Base-by-base conservation (phyloP, 2,329 filamentous ascomycete genomes). In the Aspergillus costaricaensis region DNA sequence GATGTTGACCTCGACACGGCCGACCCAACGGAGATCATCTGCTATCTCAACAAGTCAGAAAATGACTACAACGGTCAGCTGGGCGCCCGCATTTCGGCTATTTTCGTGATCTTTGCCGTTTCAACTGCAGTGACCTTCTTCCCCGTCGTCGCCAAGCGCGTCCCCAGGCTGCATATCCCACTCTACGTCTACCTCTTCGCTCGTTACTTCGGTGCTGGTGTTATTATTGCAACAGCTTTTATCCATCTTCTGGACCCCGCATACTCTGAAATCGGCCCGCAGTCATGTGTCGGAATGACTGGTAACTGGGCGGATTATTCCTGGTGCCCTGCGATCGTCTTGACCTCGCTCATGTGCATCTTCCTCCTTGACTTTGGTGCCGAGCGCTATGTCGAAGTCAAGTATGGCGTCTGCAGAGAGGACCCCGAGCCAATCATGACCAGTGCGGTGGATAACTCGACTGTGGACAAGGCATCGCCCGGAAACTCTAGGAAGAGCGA, bases 191-290 rank as follows among this genome's bases (percentile, higher is more conserved):
- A 63, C 32, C 36, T 63, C 8, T 63, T 63, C 23, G 61, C 61
- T 10, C 61, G 61, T 2, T 63, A 63, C 55, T 63, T 63, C 27
- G 61, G 61, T 15, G 52, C 61, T 2, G 61, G 61, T 17, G 61
- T 63, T 25, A 63, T 63, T 19, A 44, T 63, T 25, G 61, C 61
- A 19, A 63, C 61, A 2, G 61, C 61, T 14, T 63, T 63, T 15
- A 61, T 63, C 55, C 61, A 63, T 17, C 61, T 63, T 0, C 61
- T 63, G 51, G 61, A 63, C 21, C 61, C 61, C 15, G 61, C 61
- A n/a, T 63, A 63, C 53, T 48, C 51, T 3, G 55, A 58, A 23
- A 63, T 63, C 21, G 61, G 61, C 15, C 61, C 61, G 3, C 50
- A 57, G n/a, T 58, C 50, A 47, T 63, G 61, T 12, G 61, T 63